Conservation (phyloP, 805 yeast species). For the Teunomyces kruisii region DNA sequence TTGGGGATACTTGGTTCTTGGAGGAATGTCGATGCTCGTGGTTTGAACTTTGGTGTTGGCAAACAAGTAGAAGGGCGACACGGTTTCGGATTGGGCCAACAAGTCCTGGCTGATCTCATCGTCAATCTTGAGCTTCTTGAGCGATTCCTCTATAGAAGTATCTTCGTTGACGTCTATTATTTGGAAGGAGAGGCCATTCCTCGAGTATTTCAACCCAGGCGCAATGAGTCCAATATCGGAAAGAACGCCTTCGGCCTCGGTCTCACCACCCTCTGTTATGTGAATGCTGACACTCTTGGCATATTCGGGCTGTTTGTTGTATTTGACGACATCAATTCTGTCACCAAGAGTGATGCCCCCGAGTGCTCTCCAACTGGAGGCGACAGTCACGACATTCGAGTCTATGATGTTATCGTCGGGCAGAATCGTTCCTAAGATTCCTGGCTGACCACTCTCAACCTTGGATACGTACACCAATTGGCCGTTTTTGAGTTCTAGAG, state of each 20-base stretch:
- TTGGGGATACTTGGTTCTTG: slow-evolving; percentile 38
- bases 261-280: neutral
- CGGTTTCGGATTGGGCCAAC: slow-evolving; percentile 20
- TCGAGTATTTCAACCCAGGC: slow-evolving; percentile 46
- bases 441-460: slow-evolving; percentile 42
- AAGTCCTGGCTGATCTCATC: slow-evolving; percentile 8
- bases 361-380: slow-evolving; percentile 26
- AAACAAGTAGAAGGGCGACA: slow-evolving; percentile 51
- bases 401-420: slow-evolving; percentile 32
- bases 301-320: slow-evolving; percentile 47
- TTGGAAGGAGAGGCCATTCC: slow-evolving; percentile 13
- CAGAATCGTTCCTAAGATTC: slow-evolving; percentile 44
- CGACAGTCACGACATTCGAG: slow-evolving; percentile 27
- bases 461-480: slow-evolving; percentile 46
- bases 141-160: slow-evolving; percentile 32
- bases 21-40: slow-evolving; percentile 6
- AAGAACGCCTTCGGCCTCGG: slow-evolving; percentile 8
- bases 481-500: slow-evolving; percentile 46
- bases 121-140: slow-evolving; percentile 34
- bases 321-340: slow-evolving; percentile 45
- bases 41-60: slow-evolving; percentile 12
- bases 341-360: slow-evolving; percentile 50
- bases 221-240: slow-evolving; percentile 57
- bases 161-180: slow-evolving; percentile 23
- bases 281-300: slow-evolving; percentile 12